Base-by-base conservation (phyloP, 805 yeast species). In the Kodamaea hsintzibuensis region DNA sequence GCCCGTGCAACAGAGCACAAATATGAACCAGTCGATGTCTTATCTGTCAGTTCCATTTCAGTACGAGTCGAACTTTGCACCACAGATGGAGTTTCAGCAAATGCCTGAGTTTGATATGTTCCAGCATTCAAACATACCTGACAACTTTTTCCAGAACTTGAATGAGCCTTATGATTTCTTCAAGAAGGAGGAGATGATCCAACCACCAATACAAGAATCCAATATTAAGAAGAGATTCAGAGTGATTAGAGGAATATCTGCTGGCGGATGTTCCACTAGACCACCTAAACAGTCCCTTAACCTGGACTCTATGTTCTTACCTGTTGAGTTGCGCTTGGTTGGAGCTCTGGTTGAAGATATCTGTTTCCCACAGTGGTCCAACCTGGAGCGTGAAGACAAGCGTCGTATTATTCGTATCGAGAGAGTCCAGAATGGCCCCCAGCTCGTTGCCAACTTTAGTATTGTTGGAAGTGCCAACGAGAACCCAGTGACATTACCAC, bases 371-470 rank as follows among this genome's bases (percentile, higher is more conserved):
- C 64, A 67, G 37, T 84, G 88, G 89, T 66, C 65, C 30, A 59
- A 53, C 7, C 60, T 60, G 40, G 89, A 84, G 64, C 62, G 60
- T 44, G 62, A 57, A 10, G 88, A 84, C 57, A 72, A 76, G 53
- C 71, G 89, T 56, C 72, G 89, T 57, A 82, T 84, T 30, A 76
- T 84, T 14, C 70, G 88, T 42, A 73, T 84, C 42, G 86, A 83
- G 64, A 72, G 87, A 53, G 64, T 69, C 38, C 88, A 84, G 64
- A 61, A 70, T 33, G 80, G 79, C 1, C 70, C 79, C 19, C 71
- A 73, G 51, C 72, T 84, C 27, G 65, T 68, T 25, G 84, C 80
- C 16, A 68, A 73, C 38, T 83, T 84, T 59, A 71, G 76, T 47
- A 79, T 83, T 45, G 73, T 82, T 46, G 84, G 84, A 1, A 63